Evolutionary conservation across 1,139 yeast genomes (phyloP), one percentile per base, ranked within the genome.

Genomic region (Meyerozyma athensensis): DNA sequence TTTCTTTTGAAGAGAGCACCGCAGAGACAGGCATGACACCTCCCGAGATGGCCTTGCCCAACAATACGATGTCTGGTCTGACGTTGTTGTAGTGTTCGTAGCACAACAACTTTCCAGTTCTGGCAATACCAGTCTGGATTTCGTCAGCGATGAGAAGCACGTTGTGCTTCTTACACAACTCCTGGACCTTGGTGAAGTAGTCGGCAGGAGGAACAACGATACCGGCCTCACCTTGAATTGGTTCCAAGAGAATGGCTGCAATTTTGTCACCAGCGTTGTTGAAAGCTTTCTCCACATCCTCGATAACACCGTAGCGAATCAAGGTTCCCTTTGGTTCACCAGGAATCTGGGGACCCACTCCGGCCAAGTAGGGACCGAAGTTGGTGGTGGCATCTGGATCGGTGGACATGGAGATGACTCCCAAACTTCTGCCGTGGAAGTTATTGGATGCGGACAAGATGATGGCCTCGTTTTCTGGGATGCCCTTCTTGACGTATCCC

Each of bases 141-240:
- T 90, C 98, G 61, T 92, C 97, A 58, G 96, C 87, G 63, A 90
- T 90, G 53, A 90, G 74, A 56, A 90, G 71, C 20, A 86, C 89
- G 54, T 90, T 87, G 74, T 90, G 74, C 64, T 87, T 68, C 56
- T 78, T 79, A 70, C 97, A 89, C 45, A 90, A 73, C 41, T 67
- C 79, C 50, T 78, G 77, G 24, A 90, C 96, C 50, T 72, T 68
- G 40, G 81, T 64, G 49, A 90, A 76, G 68, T 90, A 90, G 53
- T 78, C 95, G 39, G 63, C 68, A 47, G 94, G 95, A 39, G 97
- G 97, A 19, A 90, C 96, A 26, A 90, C 95, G 49, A 90, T 90
- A 52, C 97, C 98, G 26, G 98, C 98, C 64, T 90, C 98, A 60
- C 98, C 98, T 65, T 90, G 98, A 55, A 90, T 90, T 45, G 97